These are phyloP conservation scores for Dryas drummondii DNA, from an alignment of 306 rosid genomes.

Conservation along the genomic window DNA sequence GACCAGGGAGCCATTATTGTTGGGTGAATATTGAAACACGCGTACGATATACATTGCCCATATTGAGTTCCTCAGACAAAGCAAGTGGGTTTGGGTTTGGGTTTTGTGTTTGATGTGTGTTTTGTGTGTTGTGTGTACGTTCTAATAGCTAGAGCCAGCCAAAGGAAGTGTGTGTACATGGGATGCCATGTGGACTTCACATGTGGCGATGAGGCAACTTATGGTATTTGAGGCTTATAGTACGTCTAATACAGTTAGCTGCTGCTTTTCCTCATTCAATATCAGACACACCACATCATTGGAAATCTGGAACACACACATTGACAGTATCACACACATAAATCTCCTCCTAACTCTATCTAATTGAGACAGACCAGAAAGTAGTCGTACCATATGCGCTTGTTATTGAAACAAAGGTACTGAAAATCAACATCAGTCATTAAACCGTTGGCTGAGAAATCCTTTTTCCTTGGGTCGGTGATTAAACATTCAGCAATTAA, in stretches of 20 bases:
- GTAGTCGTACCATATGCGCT: not conserved
- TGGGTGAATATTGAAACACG: slow-evolving; percentile 46
- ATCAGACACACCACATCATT: not conserved
- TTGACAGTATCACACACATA: not conserved
- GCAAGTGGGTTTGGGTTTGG: slow-evolving; percentile 29
- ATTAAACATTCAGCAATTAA: too few relatives aligned
- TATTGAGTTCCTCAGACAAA: slow-evolving; percentile 35
- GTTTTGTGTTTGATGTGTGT: not conserved
- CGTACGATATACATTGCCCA: slow-evolving; percentile 28
- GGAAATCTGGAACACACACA: not conserved
- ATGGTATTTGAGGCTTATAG: not conserved
- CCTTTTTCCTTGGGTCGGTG: too few relatives aligned
- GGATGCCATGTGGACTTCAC: slow-evolving; percentile 18
- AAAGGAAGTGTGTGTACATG: not conserved
- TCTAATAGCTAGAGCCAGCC: not conserved
- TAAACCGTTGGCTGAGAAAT: too few relatives aligned
- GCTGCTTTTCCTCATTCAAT: not conserved
- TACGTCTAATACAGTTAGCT: not conserved
- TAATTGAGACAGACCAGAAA: not conserved
- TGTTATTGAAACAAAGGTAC: not conserved
- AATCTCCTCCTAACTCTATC: not conserved
- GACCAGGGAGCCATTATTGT: slow-evolving; percentile 33
- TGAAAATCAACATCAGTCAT: too few relatives aligned
- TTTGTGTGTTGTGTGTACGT: not conserved
- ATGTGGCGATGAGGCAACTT: not conserved